A percentile compares a stretch with the other conserved stretches of the same genome.
Evolutionary conservation across 148 eudicot species (phyloP).

Genomic region (Rhododendron henanense): DNA sequence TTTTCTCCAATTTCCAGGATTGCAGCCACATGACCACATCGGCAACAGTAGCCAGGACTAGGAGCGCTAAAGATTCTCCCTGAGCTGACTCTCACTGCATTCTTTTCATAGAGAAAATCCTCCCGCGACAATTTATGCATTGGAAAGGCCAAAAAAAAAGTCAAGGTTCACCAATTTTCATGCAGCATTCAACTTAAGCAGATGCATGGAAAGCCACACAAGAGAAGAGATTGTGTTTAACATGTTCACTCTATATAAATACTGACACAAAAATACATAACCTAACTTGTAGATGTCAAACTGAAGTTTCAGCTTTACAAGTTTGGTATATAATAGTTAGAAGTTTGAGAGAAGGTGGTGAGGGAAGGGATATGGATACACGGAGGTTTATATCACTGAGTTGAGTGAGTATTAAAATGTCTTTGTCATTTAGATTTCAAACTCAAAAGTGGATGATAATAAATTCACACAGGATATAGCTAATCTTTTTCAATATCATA

Average conservation of each 20-base stretch:
- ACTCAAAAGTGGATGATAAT: neutral
- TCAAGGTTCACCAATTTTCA: neutral
- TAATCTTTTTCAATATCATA: neutral
- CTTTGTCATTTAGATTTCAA: neutral
- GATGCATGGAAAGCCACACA: neutral
- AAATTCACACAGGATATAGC: neutral
- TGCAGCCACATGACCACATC: constrained; percentile 93
- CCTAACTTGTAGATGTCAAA: neutral
- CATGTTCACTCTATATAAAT: neutral
- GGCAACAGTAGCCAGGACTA: constrained; percentile 83
- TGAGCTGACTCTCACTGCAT: constrained; percentile 78
- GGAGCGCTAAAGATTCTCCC: constrained; percentile 93
- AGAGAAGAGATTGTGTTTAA: neutral
- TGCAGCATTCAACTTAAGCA: neutral
- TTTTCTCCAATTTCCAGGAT: constrained; percentile 88
- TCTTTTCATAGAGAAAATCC: constrained; percentile 54
- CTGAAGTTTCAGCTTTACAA: neutral
- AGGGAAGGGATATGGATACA: neutral
- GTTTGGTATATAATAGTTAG: neutral
- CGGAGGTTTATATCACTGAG: neutral
- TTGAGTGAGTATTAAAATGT: neutral
- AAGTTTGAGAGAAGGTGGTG: neutral
- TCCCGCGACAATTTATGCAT: neutral
- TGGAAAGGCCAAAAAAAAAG: neutral
- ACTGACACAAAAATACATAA: neutral